Evolutionary conservation across 805 yeast species (phyloP).

Genomic region (Diddensiella santjacobensis): DNA sequence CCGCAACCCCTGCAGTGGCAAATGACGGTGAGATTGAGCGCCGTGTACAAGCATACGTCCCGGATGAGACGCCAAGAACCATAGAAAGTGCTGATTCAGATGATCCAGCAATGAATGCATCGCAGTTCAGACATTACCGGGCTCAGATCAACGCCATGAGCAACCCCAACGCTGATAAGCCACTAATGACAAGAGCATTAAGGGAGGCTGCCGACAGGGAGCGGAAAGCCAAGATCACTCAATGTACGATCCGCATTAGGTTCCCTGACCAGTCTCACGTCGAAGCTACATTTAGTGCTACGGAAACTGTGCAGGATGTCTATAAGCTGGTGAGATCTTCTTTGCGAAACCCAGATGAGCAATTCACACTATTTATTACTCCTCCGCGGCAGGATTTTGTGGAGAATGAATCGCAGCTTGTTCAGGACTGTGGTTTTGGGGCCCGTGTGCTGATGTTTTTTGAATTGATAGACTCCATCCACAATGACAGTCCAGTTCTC

Average conservation of each 20-base stretch:
- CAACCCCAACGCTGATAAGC: conserved; percentile 39
- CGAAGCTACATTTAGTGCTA: conserved; percentile 47
- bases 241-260: conserved; percentile 46
- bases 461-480: conserved; percentile 24
- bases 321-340: conserved; percentile 31
- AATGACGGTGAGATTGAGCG: conserved; percentile 1
- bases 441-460: conserved; percentile 44
- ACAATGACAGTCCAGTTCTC: conserved; percentile 9
- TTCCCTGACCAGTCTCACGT: conserved; percentile 56
- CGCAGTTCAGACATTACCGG: conserved; percentile 54
- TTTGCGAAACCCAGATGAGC: conserved; percentile 29
- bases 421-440: conserved; percentile 42
- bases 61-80: conserved; percentile 3
- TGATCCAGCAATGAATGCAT: conserved; percentile 44
- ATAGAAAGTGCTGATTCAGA: conserved; percentile 36
- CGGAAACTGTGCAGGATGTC: conserved; percentile 40
- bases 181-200: conserved; percentile 42
- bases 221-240: conserved; percentile 26
- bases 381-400: conserved; percentile 44
- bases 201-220: conserved; percentile 33
- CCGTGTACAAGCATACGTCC: conserved; percentile 17
- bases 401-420: conserved; percentile 32
- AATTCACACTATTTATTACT: conserved; percentile 43
- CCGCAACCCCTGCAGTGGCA: not conserved
- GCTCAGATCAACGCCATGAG: conserved; percentile 41